Base-by-base conservation (phyloP, 176 grass and related monocot species). In the Bromus sterilis region DNA sequence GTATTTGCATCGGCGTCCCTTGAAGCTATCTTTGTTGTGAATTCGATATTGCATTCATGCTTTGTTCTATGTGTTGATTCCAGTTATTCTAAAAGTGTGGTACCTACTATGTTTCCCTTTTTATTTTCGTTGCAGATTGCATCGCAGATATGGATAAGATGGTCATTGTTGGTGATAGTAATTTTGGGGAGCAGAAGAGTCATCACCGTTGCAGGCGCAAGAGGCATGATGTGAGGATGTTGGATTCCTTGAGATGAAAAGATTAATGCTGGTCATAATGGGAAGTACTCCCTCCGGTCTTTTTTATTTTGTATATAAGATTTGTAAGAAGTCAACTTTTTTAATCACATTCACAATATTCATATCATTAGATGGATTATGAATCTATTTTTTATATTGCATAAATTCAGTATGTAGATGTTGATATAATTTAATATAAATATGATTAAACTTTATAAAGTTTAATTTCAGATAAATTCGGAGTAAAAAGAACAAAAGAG, bases 161-260 rank as follows among this genome's bases (percentile, higher is more conserved):
- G 89, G 85, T 32, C 16, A 87, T 91, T 69, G 70, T 37, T 16
- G 78, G 82, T 21, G 87, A 91, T 37, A 87, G 43, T 75, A 89
- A 87, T 70, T 94, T 94, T 85, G 77, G 84, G 34, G 92, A 91
- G 84, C 92, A 94, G 79, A 94, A 94, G 81, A 87, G 81, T 66
- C 89, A 91, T 81, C 78, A 91, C 69, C 86, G 89, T 4, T 74
- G 89, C 56, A 91, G 92, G 56, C 89, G 92, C 11, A 89, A 80
- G 78, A 94, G 87, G 81, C 86, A 94, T 72, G 92, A 94, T 58
- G 85, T 86, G 78, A 89, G 84, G 76, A 91, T 87, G 71, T 78
- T 87, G 55, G 77, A 88, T 81, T 14, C 89, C 12, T 66, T 89
- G 87, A 86, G 44, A 66, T 85, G 81, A 87, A 63, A 51, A 76